Evolutionary conservation across 1,284 basidiomycete genomes (phyloP).

Genomic region (Boletus sp.): DNA sequence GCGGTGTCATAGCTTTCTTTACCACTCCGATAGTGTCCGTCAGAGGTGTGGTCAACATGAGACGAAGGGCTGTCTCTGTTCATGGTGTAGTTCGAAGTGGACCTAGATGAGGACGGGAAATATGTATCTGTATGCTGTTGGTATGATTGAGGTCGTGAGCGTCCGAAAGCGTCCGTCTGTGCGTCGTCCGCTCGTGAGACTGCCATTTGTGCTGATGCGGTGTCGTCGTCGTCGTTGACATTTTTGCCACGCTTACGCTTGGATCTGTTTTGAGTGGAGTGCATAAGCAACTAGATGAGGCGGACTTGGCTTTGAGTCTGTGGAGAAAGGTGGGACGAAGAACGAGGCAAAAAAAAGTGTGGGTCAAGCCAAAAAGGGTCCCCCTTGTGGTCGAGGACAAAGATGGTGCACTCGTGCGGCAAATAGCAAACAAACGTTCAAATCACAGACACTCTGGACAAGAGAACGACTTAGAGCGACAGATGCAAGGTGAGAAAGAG

Average conservation of each 20-base stretch:
- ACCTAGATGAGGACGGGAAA: conserved; percentile 49
- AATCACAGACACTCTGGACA: conserved; percentile 30
- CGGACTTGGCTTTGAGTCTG: conserved; percentile 38
- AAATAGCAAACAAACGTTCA: conserved; percentile 40
- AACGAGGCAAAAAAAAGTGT: conserved; percentile 30
- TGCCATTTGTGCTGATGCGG: conserved; percentile 41
- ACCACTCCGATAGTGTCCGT: conserved; percentile 51
- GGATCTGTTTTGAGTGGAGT: conserved; percentile 50
- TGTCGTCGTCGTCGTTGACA: conserved; percentile 53
- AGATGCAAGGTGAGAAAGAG: conserved; percentile 11
- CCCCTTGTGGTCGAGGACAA: conserved; percentile 28
- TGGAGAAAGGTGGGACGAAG: conserved; percentile 29
- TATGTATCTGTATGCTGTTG: conserved; percentile 54
- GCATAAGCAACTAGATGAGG: conserved; percentile 46
- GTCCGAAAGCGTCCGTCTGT: conserved; percentile 47
- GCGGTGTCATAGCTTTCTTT: conserved; percentile 53
- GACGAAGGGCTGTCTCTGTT: conserved; percentile 55
- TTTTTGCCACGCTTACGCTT: conserved; percentile 53
- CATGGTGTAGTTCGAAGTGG: conserved; percentile 44
- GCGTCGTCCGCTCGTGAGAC: conserved; percentile 55
- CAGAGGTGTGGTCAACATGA: conserved; percentile 51
- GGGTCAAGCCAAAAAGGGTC: conserved; percentile 34
- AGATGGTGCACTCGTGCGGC: conserved; percentile 24
- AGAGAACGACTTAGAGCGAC: conserved; percentile 19
- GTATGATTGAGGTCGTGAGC: conserved; percentile 42